These are phyloP conservation scores for Huiozyma sinensis DNA, from an alignment of 805 yeast species.

Conservation along the genomic window DNA sequence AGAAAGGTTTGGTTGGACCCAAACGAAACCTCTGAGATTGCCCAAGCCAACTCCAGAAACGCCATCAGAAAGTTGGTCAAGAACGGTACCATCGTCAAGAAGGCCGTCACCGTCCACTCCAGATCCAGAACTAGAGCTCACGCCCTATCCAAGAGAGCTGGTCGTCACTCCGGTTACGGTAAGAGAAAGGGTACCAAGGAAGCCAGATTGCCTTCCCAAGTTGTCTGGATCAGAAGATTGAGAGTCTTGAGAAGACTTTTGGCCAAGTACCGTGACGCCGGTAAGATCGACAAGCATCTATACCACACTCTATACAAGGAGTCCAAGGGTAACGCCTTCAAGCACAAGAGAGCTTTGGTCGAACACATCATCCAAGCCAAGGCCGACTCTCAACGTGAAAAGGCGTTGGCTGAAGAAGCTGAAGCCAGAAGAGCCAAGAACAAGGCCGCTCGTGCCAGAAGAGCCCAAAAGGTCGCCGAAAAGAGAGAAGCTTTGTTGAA, in stretches of 20 bases:
- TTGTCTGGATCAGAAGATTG: conserved; percentile 99
- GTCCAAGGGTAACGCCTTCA: conserved; percentile 99
- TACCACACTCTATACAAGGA: conserved; percentile 94
- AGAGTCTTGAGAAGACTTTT: conserved; percentile 97
- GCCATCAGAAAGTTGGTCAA: conserved; percentile 95
- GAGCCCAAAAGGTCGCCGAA: conserved; percentile 91
- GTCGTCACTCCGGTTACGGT: conserved; percentile 99
- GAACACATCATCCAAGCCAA: conserved; percentile 99
- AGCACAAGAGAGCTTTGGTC: conserved; percentile 99
- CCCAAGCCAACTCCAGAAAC: conserved; percentile 96
- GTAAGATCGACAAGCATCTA: conserved; percentile 98
- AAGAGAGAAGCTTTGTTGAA: conserved; percentile 93
- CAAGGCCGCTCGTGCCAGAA: conserved; percentile 99
- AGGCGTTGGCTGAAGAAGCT: conserved; percentile 96
- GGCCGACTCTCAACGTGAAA: conserved; percentile 99
- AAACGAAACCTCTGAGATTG: conserved; percentile 88
- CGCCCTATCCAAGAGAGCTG: conserved; percentile 92
- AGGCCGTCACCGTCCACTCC: conserved; percentile 95
- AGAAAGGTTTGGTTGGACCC: conserved; percentile 99
- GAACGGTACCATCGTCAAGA: conserved; percentile 96
- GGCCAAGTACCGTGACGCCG: conserved; percentile 98
- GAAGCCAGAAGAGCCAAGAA: conserved; percentile 98
- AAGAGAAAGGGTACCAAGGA: conserved; percentile 99
- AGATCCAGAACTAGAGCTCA: conserved; percentile 96
- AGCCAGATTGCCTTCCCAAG: conserved; percentile 98